Conservation (phyloP, 1,284 basidiomycete genomes). For the Austropuccinia psidii region DNA sequence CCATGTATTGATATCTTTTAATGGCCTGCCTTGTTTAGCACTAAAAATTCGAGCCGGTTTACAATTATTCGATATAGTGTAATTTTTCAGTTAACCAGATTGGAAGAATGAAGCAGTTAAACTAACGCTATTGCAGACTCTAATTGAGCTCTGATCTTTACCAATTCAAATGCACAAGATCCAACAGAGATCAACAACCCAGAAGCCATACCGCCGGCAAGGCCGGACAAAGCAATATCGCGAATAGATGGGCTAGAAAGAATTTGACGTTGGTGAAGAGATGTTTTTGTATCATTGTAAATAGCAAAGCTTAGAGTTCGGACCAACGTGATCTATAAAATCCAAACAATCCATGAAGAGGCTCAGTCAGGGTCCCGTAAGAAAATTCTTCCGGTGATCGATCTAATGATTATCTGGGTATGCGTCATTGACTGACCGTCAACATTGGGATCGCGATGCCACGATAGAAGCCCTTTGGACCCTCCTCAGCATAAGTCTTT, state of each 20-base stretch:
- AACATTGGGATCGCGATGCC: slow-evolving; percentile 37
- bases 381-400: neutral
- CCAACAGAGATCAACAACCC: slow-evolving; percentile 31
- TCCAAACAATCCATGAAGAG: neutral
- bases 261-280: slow-evolving; percentile 4
- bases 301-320: slow-evolving; percentile 33
- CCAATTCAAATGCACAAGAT: slow-evolving; percentile 36
- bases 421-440: slow-evolving; percentile 8
- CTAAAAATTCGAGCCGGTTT: neutral
- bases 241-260: slow-evolving; percentile 5
- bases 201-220: slow-evolving; percentile 24
- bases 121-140: slow-evolving; percentile 35
- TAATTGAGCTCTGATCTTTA: slow-evolving; percentile 34
- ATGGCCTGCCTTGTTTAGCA: slow-evolving; percentile 25
- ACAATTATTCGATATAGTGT: neutral
- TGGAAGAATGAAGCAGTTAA: neutral
- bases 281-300: slow-evolving; percentile 22
- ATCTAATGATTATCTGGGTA: neutral
- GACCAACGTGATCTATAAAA: slow-evolving; percentile 28
- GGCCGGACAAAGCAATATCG: slow-evolving; percentile 29
- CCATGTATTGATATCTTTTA: slow-evolving; percentile 33
- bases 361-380: neutral
- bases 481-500: slow-evolving; percentile 36
- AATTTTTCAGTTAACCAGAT: neutral
- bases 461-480: slow-evolving; percentile 32